Evolutionary conservation across 2,329 filamentous ascomycete species (phyloP).

Genomic region (Cladosporium sp.): DNA sequence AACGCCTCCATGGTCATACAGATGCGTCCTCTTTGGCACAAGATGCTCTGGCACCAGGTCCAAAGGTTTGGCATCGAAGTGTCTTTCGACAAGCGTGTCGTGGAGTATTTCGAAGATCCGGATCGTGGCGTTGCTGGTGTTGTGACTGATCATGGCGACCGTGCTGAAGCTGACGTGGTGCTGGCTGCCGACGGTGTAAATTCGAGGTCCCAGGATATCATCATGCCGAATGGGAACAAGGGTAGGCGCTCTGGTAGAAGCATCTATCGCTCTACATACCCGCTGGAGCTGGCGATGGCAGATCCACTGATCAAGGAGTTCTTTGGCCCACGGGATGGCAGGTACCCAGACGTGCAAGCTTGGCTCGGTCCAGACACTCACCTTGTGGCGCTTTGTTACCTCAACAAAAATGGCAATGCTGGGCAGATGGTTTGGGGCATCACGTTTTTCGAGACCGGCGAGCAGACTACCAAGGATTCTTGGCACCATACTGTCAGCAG

Average conservation of each 20-base stretch:
- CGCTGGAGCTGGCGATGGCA: conserved; percentile 16
- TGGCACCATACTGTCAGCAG: conserved; percentile 47
- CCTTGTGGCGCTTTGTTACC: conserved; percentile 39
- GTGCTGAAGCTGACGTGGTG: conserved; percentile 43
- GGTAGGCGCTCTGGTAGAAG: conserved; percentile 26
- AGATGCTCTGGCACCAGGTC: conserved; percentile 55
- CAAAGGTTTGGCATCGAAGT: conserved; percentile 46
- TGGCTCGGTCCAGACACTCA: conserved; percentile 29
- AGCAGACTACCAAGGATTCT: conserved; percentile 38
- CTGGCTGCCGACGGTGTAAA: conserved; percentile 41
- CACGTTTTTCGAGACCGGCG: conserved; percentile 45
- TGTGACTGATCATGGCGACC: conserved; percentile 40
- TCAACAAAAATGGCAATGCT: conserved; percentile 31
- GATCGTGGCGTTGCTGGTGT: conserved; percentile 31
- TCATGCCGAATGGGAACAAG: conserved; percentile 25
- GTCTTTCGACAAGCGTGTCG: conserved; percentile 43
- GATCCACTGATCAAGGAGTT: conserved; percentile 25
- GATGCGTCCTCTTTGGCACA: conserved; percentile 48
- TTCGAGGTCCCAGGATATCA: conserved; percentile 46
- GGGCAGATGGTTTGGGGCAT: conserved; percentile 40
- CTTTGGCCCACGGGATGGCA: conserved; percentile 22
- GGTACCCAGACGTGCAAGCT: conserved; percentile 20
- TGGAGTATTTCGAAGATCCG: conserved; percentile 48
- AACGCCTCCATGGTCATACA: conserved; percentile 9
- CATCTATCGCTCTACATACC: conserved; percentile 25